Conservation (phyloP, 2,329 filamentous ascomycete genomes). For the Claviceps humidiphila region DNA sequence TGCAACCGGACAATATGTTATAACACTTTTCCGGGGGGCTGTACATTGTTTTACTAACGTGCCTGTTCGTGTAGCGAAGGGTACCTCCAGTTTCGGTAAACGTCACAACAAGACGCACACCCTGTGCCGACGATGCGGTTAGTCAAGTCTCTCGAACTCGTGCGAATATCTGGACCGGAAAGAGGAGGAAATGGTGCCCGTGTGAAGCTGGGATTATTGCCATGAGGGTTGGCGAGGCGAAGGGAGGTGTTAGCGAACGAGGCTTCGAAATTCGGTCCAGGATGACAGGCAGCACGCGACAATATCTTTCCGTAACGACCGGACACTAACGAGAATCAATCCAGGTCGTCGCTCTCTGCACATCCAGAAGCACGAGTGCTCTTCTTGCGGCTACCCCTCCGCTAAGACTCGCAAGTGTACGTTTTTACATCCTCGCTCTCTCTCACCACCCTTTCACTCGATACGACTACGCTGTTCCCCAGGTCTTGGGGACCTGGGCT, state of each 20-base stretch:
- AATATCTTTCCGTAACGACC: neutral
- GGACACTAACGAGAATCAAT: slow-evolving; percentile 4
- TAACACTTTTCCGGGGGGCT: neutral
- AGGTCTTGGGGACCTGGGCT: neutral
- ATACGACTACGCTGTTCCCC: neutral
- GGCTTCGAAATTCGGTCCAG: neutral
- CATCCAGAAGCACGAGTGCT: slow-evolving; percentile 98
- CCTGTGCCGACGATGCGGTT: slow-evolving; percentile 96
- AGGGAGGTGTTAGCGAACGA: neutral
- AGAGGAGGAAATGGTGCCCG: slow-evolving; percentile 4
- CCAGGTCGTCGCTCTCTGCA: slow-evolving; percentile 90
- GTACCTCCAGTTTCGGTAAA: slow-evolving; percentile 45
- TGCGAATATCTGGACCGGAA: slow-evolving; percentile 5
- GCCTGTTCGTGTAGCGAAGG: slow-evolving; percentile 33
- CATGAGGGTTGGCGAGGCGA: too few relatives aligned
- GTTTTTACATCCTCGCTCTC: slow-evolving; percentile 26
- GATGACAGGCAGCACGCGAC: neutral
- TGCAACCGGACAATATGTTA: neutral
- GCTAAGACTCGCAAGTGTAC: slow-evolving; percentile 98
- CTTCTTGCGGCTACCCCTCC: slow-evolving; percentile 88
- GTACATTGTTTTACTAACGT: slow-evolving; percentile 11
- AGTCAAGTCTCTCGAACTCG: slow-evolving; percentile 29
- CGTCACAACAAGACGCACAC: slow-evolving; percentile 98
- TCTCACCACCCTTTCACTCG: neutral
- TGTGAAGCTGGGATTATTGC: too few relatives aligned